phyloP scores from a whole-genome alignment of 2,329 filamentous ascomycete species.

The Monilinia laxa region DNA sequence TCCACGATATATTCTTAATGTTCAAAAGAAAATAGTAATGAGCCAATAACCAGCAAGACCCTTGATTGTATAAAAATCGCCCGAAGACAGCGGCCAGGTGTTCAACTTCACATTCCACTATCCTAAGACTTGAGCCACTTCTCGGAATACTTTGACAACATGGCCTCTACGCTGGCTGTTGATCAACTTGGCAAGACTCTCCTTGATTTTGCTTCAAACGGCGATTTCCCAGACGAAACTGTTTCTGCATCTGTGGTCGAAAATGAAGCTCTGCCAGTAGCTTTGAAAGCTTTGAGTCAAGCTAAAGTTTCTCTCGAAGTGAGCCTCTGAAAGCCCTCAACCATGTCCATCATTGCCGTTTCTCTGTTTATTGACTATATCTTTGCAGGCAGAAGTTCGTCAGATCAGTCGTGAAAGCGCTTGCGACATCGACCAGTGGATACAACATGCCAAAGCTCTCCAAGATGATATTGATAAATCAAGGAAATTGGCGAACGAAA shows the following conservation, averaged over 20 bases:
- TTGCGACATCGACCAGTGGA: slow-evolving; percentile 82
- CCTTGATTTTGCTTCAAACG: slow-evolving; percentile 58
- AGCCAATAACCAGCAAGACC: no score
- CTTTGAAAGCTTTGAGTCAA: slow-evolving; percentile 45
- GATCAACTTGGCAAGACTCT: slow-evolving; percentile 55
- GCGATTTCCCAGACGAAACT: slow-evolving; percentile 48
- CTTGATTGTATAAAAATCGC: background rate
- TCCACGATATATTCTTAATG: background rate
- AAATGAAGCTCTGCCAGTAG: slow-evolving; percentile 42
- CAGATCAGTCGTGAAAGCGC: slow-evolving; percentile 73
- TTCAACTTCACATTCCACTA: background rate
- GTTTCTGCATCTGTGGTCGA: slow-evolving; percentile 40
- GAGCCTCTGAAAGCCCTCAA: slow-evolving; percentile 23
- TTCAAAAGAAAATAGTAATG: background rate
- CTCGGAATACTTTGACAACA: slow-evolving; percentile 26
- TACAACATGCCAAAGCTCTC: slow-evolving; percentile 76
- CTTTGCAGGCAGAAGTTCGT: slow-evolving; percentile 59
- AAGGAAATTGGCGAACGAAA: slow-evolving; percentile 74
- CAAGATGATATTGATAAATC: slow-evolving; percentile 83
- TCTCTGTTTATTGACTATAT: slow-evolving; percentile 21
- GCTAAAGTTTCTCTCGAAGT: slow-evolving; percentile 50
- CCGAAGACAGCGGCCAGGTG: background rate
- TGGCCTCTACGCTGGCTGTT: slow-evolving; percentile 29
- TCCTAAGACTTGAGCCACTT: background rate
- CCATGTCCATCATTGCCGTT: background rate